These are phyloP conservation scores for Gynostemma pentaphyllum DNA, from an alignment of 306 rosid species.

Conservation along the genomic window DNA sequence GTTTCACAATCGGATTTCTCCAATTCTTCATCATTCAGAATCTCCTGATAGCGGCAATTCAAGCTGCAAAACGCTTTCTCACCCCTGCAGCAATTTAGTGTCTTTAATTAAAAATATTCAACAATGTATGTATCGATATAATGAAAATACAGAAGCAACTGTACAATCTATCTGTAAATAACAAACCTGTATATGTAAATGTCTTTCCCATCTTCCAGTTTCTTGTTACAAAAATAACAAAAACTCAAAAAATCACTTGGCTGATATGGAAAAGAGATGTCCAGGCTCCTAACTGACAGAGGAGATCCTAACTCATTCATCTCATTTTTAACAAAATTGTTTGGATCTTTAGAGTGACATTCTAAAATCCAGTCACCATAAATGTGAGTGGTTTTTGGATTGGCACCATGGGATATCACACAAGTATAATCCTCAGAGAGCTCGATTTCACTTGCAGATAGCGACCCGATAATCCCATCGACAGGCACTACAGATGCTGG, in stretches of 20 bases:
- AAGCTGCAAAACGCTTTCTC: conserved; percentile 84
- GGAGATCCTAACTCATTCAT: conserved; percentile 24
- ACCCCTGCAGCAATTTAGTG: conserved; percentile 45
- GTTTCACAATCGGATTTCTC: conserved; percentile 30
- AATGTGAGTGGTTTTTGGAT: conserved; percentile 72
- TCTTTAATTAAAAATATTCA: background rate
- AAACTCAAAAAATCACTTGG: conserved; percentile 51
- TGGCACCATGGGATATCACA: conserved; percentile 71
- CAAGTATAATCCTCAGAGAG: conserved; percentile 88
- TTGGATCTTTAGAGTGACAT: conserved; percentile 29
- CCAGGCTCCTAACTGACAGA: background rate
- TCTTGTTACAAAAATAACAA: conserved; percentile 64
- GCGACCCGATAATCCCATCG: conserved; percentile 31
- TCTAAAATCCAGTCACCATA: conserved; percentile 79
- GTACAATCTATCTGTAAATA: conserved; percentile 5
- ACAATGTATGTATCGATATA: background rate
- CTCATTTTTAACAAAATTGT: conserved; percentile 26
- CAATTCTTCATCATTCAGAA: conserved; percentile 57
- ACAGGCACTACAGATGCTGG: conserved; percentile 29
- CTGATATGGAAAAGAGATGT: conserved; percentile 27
- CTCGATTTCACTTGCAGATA: conserved; percentile 68
- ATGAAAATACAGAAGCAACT: background rate
- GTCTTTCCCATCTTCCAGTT: conserved; percentile 68
- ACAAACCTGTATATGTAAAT: conserved; percentile 78
- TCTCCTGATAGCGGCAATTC: conserved; percentile 59